Evolutionary conservation across 2,329 filamentous ascomycete genomes (phyloP).

Genomic region (Sporothrix luriei): DNA sequence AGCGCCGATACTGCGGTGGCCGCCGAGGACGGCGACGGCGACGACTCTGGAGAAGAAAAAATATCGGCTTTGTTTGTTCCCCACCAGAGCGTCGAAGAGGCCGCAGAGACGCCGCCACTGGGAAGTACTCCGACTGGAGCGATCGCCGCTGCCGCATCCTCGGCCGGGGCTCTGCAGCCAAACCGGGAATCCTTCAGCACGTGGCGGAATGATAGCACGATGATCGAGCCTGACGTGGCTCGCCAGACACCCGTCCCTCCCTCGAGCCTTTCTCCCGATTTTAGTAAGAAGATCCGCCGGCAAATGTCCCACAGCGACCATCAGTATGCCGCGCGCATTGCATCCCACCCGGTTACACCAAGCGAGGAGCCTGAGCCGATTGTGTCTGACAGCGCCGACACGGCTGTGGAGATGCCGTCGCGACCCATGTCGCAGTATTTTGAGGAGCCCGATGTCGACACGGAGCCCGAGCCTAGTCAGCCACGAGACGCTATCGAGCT

Average conservation of each 20-base stretch:
- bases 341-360: constrained; percentile 25
- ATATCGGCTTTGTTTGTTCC: constrained; percentile 84
- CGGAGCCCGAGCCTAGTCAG: constrained; percentile 55
- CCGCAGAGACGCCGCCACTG: constrained; percentile 38
- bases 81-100: constrained; percentile 62
- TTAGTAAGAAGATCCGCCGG: constrained; percentile 26
- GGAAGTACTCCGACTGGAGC: constrained; percentile 18
- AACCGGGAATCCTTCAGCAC: constrained; percentile 49
- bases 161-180: constrained; percentile 33
- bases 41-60: constrained; percentile 76
- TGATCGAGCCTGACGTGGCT: constrained; percentile 53
- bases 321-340: constrained; percentile 32
- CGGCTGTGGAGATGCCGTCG: constrained; percentile 42
- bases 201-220: constrained; percentile 59
- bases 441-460: constrained; percentile 55
- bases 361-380: constrained; percentile 46
- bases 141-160: constrained; percentile 27
- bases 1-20: constrained; percentile 46
- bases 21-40: constrained; percentile 55
- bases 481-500: constrained; percentile 91
- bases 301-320: constrained; percentile 32
- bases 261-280: constrained; percentile 22
- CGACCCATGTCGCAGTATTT: constrained; percentile 49
- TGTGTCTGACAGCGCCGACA: constrained; percentile 45
- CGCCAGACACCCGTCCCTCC: constrained; percentile 34